Conservation (phyloP, 148 eudicot species). For the Fagopyrum tataricum region DNA sequence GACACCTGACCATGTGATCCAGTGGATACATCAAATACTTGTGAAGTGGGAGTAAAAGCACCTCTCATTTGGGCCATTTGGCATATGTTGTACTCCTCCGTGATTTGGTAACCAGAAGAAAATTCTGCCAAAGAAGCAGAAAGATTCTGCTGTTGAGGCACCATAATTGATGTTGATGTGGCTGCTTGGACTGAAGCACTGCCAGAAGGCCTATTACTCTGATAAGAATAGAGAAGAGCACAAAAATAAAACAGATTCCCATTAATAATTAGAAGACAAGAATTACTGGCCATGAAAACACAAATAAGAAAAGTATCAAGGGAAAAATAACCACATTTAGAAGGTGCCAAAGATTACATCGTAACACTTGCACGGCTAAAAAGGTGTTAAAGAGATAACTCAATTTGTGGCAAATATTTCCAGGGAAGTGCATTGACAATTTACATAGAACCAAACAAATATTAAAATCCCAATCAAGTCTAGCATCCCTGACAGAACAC, state of each 20-base stretch:
- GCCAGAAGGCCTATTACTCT: conserved; percentile 51
- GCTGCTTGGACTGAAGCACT: conserved; percentile 38
- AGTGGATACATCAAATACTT: conserved; percentile 68
- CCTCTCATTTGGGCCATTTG: conserved; percentile 47
- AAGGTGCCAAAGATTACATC: neutral
- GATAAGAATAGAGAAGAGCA: conserved; percentile 15
- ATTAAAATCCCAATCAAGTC: neutral
- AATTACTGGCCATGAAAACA: neutral
- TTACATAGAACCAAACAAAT: neutral
- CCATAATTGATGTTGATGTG: conserved; percentile 38
- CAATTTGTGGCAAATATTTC: neutral
- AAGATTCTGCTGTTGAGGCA: conserved; percentile 49
- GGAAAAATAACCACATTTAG: neutral
- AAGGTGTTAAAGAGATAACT: neutral
- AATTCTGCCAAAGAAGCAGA: conserved; percentile 52
- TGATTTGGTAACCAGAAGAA: conserved; percentile 41
- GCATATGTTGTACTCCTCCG: conserved; percentile 46
- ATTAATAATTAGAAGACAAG: neutral
- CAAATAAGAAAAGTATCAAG: neutral
- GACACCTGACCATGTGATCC: conserved; percentile 46
- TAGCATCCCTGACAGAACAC: neutral
- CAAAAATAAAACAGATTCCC: neutral
- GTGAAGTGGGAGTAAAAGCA: conserved; percentile 47
- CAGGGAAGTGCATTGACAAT: neutral
- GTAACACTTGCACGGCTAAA: neutral